These are phyloP conservation scores for Saprolegnia diclina DNA, from an alignment of 352 stramenopile species.

Conservation along the genomic window DNA sequence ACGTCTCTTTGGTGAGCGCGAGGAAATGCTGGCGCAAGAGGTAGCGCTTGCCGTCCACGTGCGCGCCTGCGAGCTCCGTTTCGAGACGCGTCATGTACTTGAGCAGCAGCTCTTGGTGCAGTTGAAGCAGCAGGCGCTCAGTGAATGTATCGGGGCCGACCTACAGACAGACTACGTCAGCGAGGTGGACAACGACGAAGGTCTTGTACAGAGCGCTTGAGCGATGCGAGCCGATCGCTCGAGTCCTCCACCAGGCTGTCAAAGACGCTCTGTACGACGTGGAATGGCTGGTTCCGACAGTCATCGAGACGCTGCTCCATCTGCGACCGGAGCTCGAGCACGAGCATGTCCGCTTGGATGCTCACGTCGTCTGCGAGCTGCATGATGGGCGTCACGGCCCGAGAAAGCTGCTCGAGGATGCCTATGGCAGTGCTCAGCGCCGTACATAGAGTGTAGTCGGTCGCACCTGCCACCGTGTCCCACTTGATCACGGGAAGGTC, in stretches of 20 bases:
- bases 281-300: background rate
- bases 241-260: conserved; percentile 19
- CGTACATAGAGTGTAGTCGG: background rate
- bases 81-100: conserved; percentile 5
- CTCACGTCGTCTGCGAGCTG: conserved; percentile 18
- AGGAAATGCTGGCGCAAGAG: background rate
- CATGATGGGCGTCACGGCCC: conserved; percentile 17
- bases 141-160: conserved; percentile 2
- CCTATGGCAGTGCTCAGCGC: background rate
- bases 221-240: conserved; percentile 3
- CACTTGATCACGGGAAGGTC: conserved; percentile 26
- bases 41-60: background rate
- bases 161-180: background rate
- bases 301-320: background rate
- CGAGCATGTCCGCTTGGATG: conserved; percentile 26
- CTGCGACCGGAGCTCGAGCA: conserved; percentile 6
- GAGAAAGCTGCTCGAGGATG: conserved; percentile 8
- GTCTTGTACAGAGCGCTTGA: background rate
- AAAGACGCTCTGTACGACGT: background rate
- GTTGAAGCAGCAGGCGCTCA: conserved; percentile 7
- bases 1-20: background rate
- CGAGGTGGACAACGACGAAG: background rate
- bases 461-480: conserved; percentile 22
- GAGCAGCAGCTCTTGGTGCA: conserved; percentile 16
- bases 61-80: background rate